Conservation (phyloP, 2,329 filamentous ascomycete species). For the Hirsutella thompsonii region DNA sequence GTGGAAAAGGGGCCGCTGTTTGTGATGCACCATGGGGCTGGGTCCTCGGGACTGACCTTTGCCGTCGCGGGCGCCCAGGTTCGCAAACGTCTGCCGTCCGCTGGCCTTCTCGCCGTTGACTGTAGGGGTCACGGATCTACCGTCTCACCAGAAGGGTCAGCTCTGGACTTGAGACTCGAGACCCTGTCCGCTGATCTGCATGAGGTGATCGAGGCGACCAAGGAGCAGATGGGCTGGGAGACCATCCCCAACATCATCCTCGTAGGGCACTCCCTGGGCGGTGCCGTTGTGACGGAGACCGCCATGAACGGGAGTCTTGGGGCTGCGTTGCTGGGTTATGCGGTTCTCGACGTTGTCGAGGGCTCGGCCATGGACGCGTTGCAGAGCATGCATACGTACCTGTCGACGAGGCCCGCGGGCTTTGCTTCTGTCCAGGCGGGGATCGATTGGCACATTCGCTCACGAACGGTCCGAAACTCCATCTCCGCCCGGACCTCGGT, state of each 20-base stretch:
- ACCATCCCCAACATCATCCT: constrained; percentile 63
- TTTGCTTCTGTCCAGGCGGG: constrained; percentile 69
- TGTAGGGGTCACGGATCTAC: constrained; percentile 78
- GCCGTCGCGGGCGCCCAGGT: constrained; percentile 70
- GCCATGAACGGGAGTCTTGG: constrained; percentile 57
- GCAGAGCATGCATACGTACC: constrained; percentile 85
- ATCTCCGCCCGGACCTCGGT: constrained; percentile 80
- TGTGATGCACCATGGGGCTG: constrained; percentile 88
- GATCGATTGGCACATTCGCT: constrained; percentile 89
- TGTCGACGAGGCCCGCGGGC: constrained; percentile 64
- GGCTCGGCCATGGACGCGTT: constrained; percentile 91
- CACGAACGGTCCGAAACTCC: constrained; percentile 72
- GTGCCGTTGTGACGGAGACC: constrained; percentile 78
- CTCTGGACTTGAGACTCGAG: constrained; percentile 55
- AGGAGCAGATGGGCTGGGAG: constrained; percentile 58
- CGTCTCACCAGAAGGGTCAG: constrained; percentile 24
- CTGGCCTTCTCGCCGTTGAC: constrained; percentile 76
- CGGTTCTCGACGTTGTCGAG: constrained; percentile 89
- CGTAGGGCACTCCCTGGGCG: constrained; percentile 85
- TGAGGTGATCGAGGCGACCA: constrained; percentile 54
- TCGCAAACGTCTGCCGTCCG: constrained; percentile 59
- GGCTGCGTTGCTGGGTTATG: constrained; percentile 63
- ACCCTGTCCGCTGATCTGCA: constrained; percentile 64
- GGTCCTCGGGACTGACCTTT: constrained; percentile 87
- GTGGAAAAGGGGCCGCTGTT: constrained; percentile 66